phyloP scores from a whole-genome alignment of 202 grass and related monocot species.

The Carex sylvatica region DNA sequence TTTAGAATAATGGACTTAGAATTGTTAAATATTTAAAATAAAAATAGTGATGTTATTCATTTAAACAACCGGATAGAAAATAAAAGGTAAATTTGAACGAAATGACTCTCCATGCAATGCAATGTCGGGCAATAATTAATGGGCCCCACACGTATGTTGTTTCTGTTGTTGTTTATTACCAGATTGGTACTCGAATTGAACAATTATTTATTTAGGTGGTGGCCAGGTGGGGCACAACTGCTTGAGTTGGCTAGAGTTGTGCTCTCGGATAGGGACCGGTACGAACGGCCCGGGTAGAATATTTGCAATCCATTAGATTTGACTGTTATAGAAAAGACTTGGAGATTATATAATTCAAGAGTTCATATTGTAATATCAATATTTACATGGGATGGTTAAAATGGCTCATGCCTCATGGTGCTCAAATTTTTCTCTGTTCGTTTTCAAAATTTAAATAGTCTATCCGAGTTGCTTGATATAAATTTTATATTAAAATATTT shows the following conservation, averaged over 20 bases:
- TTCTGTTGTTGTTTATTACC: neutral
- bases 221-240: too few species aligned
- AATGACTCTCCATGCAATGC: neutral
- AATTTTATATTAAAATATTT: too few species aligned
- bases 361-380: too few species aligned
- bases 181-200: neutral
- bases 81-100: neutral
- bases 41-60: neutral
- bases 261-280: too few species aligned
- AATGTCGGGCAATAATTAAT: neutral
- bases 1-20: neutral
- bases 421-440: too few species aligned
- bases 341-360: neutral
- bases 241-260: too few species aligned
- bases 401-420: too few species aligned
- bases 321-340: neutral
- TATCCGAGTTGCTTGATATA: too few species aligned
- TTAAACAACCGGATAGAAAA: neutral
- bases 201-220: neutral
- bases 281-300: too few species aligned
- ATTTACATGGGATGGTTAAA: too few species aligned
- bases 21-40: neutral
- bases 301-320: too few species aligned
- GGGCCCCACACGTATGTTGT: neutral
- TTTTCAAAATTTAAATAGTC: too few species aligned